Evolutionary conservation across 305 asterid species (phyloP), one percentile per base, ranked within the genome.

Genomic region (Ilex paraguariensis): DNA sequence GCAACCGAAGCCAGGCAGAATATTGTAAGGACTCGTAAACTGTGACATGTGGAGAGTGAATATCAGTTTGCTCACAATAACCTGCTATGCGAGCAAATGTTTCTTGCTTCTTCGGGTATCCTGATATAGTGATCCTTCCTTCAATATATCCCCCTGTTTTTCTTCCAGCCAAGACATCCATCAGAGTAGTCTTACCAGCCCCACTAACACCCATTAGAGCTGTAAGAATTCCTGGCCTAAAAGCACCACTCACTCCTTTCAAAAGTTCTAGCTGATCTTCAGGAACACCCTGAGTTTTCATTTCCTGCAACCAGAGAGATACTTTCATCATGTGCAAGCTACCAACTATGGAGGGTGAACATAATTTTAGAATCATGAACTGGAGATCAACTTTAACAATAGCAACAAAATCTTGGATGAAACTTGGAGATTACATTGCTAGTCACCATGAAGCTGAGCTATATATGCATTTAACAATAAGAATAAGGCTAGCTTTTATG

Each of bases 201-300:
- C 88, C 91, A 45, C 88, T 84, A 50, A 82, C 79, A 16, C 91
- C 88, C 87, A 84, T 80, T 55, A 82, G 52, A 57, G 88, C 88
- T n/a, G 88, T 80, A 48, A 82, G 69, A 66, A 84, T 60, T 8
- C 84, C 86, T 4, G 84, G 87, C 75, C 78, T 72, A 31, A 84
- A 78, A 40, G 82, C 79, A 48, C 88, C 87, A 49, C 80, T 82
- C 46, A 80, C 77, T 1, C 77, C 74, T 62, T 76, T 71, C 15
- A 84, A 66, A 52, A 82, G 83, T 13, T 56, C 60, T 28, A 56
- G 17, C 42, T 45, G 60, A 7, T 56, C 60, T 56, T 56, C 42
- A 11, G 60, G 15, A 28, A 56, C n/a, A 28, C 45, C 60, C 9
- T 56, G 60, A 56, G 60, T 40, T 56, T 56, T 56, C 60, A 56